Evolutionary conservation across 345 rosid species (phyloP).

Genomic region (Melastoma malabathricum): DNA sequence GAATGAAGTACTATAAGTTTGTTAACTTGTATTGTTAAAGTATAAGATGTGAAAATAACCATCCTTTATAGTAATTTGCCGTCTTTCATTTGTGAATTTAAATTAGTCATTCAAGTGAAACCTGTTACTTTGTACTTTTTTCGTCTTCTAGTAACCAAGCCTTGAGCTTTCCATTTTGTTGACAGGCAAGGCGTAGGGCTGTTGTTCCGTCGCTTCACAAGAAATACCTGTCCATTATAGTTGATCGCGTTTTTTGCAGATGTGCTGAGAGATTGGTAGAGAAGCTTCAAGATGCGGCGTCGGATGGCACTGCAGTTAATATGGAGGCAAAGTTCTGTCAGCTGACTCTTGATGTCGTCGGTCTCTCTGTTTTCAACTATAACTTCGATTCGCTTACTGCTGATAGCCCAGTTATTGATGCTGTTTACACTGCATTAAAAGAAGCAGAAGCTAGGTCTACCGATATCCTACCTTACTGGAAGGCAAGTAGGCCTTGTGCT

Average conservation of each 20-base stretch:
- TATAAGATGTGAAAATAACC: no score
- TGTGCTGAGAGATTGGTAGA: conserved; percentile 89
- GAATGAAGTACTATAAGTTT: no score
- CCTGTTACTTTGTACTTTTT: background rate
- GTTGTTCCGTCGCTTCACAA: conserved; percentile 91
- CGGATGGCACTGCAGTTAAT: conserved; percentile 65
- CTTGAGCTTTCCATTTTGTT: background rate
- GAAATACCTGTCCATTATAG: conserved; percentile 81
- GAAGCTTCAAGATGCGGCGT: conserved; percentile 54
- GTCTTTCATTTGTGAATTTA: no score
- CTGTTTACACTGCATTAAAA: conserved; percentile 82
- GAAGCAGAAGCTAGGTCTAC: conserved; percentile 94
- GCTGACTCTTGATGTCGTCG: conserved; percentile 83
- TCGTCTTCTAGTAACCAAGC: background rate
- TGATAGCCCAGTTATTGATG: conserved; percentile 83
- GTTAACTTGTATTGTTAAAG: no score
- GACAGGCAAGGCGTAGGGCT: conserved; percentile 76
- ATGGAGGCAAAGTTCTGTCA: conserved; percentile 93
- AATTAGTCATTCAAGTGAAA: no score
- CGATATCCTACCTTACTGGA: conserved; percentile 90
- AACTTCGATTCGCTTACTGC: conserved; percentile 67
- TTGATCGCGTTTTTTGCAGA: conserved; percentile 77
- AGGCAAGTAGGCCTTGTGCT: conserved; percentile 29
- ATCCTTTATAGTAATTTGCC: background rate
- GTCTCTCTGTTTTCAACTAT: conserved; percentile 72